These are phyloP conservation scores for Linnemannia schmuckeri DNA, from an alignment of 192 early-diverging fungal genomes.

Conservation along the genomic window DNA sequence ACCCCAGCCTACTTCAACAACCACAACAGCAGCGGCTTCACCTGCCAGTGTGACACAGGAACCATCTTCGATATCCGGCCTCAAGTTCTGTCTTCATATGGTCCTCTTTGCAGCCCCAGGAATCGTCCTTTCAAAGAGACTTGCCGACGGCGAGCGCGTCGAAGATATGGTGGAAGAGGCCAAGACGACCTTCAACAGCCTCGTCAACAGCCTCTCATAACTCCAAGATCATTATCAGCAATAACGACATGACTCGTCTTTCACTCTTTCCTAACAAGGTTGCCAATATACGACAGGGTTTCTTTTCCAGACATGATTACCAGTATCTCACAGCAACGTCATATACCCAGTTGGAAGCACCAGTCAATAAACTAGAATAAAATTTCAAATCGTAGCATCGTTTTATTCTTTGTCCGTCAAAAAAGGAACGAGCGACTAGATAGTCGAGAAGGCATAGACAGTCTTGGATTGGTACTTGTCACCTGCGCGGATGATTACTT, in stretches of 20 bases:
- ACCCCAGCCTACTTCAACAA: neutral
- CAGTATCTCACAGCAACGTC: neutral
- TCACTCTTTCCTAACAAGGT: neutral
- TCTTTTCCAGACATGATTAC: neutral
- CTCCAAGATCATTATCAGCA: neutral
- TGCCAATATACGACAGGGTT: neutral
- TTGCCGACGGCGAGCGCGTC: conserved; percentile 41
- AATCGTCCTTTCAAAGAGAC: conserved; percentile 35
- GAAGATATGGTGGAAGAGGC: conserved; percentile 33
- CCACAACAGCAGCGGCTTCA: neutral
- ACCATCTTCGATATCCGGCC: conserved; percentile 39
- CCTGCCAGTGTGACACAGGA: neutral
- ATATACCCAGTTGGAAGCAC: neutral
- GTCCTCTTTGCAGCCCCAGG: conserved; percentile 45
- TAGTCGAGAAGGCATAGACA: conserved; percentile 60
- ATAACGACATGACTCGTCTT: neutral
- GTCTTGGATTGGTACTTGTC: conserved; percentile 63
- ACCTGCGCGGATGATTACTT: conserved; percentile 67
- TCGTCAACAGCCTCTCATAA: conserved; percentile 9
- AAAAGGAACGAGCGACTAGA: neutral
- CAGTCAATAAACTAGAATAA: neutral
- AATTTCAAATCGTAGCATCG: neutral
- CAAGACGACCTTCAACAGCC: neutral
- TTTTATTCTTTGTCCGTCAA: neutral
- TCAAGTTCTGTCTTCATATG: conserved; percentile 52